phyloP scores from a whole-genome alignment of 306 rosid genomes.

The Crotalaria pallida region DNA sequence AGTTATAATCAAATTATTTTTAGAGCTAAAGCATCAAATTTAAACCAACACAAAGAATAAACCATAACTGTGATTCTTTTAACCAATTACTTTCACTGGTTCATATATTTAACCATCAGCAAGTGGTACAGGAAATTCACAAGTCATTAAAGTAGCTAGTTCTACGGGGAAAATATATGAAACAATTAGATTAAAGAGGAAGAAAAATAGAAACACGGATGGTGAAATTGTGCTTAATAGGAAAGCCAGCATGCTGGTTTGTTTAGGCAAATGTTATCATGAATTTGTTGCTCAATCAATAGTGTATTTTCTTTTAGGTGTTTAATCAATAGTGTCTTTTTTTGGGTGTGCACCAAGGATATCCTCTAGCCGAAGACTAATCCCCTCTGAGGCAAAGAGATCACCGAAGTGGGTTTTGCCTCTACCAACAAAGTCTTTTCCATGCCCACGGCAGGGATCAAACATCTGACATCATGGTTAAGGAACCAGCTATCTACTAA shows the following conservation, averaged over 20 bases:
- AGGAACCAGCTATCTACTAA: no score
- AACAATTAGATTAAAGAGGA: not conserved
- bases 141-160: not conserved
- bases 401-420: no score
- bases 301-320: no score
- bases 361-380: no score
- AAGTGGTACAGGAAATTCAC: not conserved
- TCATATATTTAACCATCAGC: not conserved
- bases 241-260: not conserved
- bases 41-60: not conserved
- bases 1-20: not conserved
- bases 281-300: not conserved
- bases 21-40: not conserved
- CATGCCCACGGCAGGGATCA: no score
- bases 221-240: not conserved
- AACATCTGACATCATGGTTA: no score
- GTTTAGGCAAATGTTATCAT: not conserved
- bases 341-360: no score
- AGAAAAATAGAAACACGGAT: not conserved
- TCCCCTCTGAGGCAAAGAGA: no score
- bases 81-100: not conserved
- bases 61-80: not conserved
- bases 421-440: no score
- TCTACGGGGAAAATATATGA: not conserved
- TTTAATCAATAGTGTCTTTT: no score